phyloP scores from a whole-genome alignment of 2,329 filamentous ascomycete species.

The Trichothecium sympodiale region DNA sequence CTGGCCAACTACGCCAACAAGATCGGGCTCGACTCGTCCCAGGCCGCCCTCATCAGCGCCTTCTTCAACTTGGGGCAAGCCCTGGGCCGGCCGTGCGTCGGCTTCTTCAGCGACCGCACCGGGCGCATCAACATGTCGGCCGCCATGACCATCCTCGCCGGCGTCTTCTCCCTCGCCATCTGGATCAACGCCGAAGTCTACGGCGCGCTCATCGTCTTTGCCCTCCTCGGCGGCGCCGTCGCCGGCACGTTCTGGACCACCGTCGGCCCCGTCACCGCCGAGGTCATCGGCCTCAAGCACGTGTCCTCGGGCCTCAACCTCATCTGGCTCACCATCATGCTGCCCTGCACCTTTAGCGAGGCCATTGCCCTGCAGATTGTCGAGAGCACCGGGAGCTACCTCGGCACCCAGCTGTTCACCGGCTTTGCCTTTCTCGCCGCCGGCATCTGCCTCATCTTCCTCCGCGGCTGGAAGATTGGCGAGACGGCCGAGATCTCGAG shows the following conservation, averaged over 20 bases:
- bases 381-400: slow-evolving; percentile 32
- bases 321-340: slow-evolving; percentile 58
- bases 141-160: slow-evolving; percentile 51
- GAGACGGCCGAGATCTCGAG: slow-evolving; percentile 20
- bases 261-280: slow-evolving; percentile 57
- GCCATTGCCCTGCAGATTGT: slow-evolving; percentile 49
- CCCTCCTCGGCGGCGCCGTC: slow-evolving; percentile 58
- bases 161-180: slow-evolving; percentile 55
- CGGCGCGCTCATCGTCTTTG: slow-evolving; percentile 60
- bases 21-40: slow-evolving; percentile 53
- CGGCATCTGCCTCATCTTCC: slow-evolving; percentile 17
- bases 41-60: slow-evolving; percentile 63
- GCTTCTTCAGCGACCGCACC: slow-evolving; percentile 57
- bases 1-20: slow-evolving; percentile 61
- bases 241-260: slow-evolving; percentile 63
- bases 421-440: slow-evolving; percentile 49
- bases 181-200: slow-evolving; percentile 59
- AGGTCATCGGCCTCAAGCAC: slow-evolving; percentile 60
- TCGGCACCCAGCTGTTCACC: slow-evolving; percentile 45
- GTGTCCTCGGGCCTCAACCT: slow-evolving; percentile 59
- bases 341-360: slow-evolving; percentile 60
- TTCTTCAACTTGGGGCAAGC: slow-evolving; percentile 59
- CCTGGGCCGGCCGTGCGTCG: slow-evolving; percentile 60
- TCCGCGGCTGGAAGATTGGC: slow-evolving; percentile 27
- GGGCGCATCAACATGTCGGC: slow-evolving; percentile 66